These are phyloP conservation scores for Clavispora carvajalis DNA, from an alignment of 805 yeast genomes.

Conservation along the genomic window DNA sequence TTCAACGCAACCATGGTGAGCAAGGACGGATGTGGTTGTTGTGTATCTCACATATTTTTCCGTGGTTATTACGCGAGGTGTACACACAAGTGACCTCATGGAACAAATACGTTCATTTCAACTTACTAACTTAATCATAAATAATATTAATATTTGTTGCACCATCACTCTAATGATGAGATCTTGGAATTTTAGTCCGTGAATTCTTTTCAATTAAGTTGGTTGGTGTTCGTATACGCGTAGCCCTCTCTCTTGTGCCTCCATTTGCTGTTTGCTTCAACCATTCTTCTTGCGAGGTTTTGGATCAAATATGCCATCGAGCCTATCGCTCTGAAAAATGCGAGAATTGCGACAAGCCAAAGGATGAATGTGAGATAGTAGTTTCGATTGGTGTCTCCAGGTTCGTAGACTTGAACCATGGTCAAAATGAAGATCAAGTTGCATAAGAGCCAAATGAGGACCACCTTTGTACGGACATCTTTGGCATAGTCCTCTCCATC, in stretches of 20 bases:
- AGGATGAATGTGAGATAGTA: slow-evolving; percentile 76
- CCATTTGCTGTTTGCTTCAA: slow-evolving; percentile 38
- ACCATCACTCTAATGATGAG: too few species aligned
- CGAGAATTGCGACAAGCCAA: slow-evolving; percentile 88
- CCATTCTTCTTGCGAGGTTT: slow-evolving; percentile 29
- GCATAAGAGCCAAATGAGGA: slow-evolving; percentile 86
- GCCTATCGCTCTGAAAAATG: slow-evolving; percentile 78
- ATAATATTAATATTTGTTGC: too few species aligned
- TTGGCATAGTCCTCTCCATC: slow-evolving; percentile 83
- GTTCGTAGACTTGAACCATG: slow-evolving; percentile 73
- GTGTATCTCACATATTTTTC: background rate
- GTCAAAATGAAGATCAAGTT: slow-evolving; percentile 82
- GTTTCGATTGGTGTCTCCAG: slow-evolving; percentile 56
- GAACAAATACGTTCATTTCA: too few species aligned
- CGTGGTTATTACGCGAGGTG: background rate
- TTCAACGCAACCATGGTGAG: slow-evolving; percentile 40
- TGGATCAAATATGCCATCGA: slow-evolving; percentile 63
- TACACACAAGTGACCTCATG: too few species aligned
- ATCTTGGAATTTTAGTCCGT: too few species aligned
- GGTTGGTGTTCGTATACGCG: slow-evolving; percentile 26
- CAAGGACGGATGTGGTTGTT: background rate
- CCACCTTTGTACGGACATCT: slow-evolving; percentile 91
- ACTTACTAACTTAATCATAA: too few species aligned
- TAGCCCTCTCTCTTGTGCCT: slow-evolving; percentile 36
- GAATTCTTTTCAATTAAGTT: slow-evolving; percentile 30